Conservation (phyloP, 257 asterid genomes). For the Lycium barbarum region DNA sequence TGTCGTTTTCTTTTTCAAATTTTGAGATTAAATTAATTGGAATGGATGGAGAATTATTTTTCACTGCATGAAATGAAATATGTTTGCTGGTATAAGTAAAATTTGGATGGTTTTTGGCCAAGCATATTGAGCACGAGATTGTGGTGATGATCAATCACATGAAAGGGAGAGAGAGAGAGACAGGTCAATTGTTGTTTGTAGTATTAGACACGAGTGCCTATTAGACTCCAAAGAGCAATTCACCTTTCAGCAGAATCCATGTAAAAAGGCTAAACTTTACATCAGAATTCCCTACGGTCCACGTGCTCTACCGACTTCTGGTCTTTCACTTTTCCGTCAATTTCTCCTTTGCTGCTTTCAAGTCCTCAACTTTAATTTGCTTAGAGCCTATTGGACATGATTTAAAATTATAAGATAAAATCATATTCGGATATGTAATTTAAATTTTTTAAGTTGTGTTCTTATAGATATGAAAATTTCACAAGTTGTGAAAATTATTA, state of each 20-base stretch:
- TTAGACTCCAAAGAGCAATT: not conserved
- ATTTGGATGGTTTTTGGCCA: not conserved
- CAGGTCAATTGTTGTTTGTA: not conserved
- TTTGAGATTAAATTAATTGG: no score
- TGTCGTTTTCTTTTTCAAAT: no score
- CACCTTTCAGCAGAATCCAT: conserved; percentile 15
- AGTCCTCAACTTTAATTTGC: no score
- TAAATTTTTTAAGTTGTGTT: no score
- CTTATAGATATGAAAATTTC: no score
- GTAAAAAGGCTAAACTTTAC: not conserved
- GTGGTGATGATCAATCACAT: not conserved
- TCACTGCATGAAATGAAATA: no score
- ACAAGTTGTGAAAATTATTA: no score
- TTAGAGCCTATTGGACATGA: no score
- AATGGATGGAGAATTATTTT: no score
- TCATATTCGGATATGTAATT: no score
- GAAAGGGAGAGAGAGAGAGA: not conserved
- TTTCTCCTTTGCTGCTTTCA: not conserved
- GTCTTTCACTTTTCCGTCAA: conserved; percentile 22
- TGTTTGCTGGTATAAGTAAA: no score
- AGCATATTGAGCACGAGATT: not conserved
- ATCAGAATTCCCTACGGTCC: not conserved
- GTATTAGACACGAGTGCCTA: not conserved
- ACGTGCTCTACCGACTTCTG: not conserved
- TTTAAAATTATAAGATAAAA: no score